Percentiles rank a stretch among this genome's conserved stretches.
These are phyloP conservation scores for Candida sanyiensis DNA, from an alignment of 805 yeast genomes.

Conservation along the genomic window DNA sequence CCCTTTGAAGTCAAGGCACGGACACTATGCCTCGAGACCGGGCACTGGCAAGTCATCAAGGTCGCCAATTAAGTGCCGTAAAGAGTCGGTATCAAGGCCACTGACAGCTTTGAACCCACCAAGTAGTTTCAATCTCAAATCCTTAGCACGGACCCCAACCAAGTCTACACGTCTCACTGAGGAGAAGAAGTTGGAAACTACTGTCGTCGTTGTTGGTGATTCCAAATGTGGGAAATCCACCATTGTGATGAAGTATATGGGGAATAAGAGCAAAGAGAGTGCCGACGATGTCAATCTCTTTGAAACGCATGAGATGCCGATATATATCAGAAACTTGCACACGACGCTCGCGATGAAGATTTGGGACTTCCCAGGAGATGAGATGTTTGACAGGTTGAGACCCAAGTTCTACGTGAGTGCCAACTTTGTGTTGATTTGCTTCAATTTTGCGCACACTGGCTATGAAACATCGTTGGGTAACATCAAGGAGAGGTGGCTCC, in stretches of 20 bases:
- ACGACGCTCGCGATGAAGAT: slow-evolving; percentile 28
- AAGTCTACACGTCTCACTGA: neutral
- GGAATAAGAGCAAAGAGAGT: slow-evolving; percentile 5
- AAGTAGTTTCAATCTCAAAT: too few species aligned
- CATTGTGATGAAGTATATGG: slow-evolving; percentile 19
- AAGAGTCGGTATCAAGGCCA: too few species aligned
- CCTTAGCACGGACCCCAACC: neutral
- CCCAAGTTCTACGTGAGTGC: slow-evolving; percentile 39
- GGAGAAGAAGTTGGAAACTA: neutral
- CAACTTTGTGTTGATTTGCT: slow-evolving; percentile 34
- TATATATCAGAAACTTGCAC: slow-evolving; percentile 13
- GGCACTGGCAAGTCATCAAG: too few species aligned
- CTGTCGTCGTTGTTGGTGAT: slow-evolving; percentile 24
- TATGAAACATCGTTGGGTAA: slow-evolving; percentile 31
- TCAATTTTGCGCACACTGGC: slow-evolving; percentile 30
- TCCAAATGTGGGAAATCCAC: slow-evolving; percentile 25
- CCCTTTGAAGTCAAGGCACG: slow-evolving; percentile 2
- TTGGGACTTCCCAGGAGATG: slow-evolving; percentile 40
- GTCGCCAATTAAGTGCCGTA: too few species aligned
- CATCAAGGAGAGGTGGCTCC: slow-evolving; percentile 37
- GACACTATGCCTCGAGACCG: too few species aligned
- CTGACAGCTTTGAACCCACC: too few species aligned
- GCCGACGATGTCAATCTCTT: slow-evolving; percentile 12
- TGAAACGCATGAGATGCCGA: slow-evolving; percentile 21
- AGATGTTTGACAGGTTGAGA: slow-evolving; percentile 35